These are phyloP conservation scores for Moesziomyces antarcticus DNA, from an alignment of 1,284 basidiomycete genomes.

Conservation along the genomic window DNA sequence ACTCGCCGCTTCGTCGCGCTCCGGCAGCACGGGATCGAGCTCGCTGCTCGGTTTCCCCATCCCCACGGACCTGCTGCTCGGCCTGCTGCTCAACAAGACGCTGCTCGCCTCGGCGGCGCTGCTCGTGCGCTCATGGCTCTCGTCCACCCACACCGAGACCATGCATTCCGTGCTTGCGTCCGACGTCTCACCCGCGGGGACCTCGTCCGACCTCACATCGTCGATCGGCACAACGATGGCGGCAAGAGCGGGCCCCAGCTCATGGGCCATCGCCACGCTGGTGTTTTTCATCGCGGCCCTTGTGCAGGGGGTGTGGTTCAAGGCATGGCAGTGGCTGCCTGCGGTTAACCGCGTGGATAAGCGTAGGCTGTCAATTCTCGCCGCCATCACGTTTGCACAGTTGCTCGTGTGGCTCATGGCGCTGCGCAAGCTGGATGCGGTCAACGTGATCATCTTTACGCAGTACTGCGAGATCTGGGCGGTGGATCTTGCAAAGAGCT, in stretches of 20 bases:
- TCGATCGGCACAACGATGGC: background rate
- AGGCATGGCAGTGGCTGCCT: conserved; percentile 61
- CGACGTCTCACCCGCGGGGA: background rate
- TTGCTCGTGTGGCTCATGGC: conserved; percentile 63
- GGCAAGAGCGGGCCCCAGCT: conserved; percentile 20
- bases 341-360: conserved; percentile 42
- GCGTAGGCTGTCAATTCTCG: conserved; percentile 47
- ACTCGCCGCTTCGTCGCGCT: conserved; percentile 7
- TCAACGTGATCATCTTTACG: conserved; percentile 63
- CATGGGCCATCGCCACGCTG: conserved; percentile 61
- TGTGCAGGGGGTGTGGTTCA: conserved; percentile 52
- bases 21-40: background rate
- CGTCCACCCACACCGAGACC: conserved; percentile 51
- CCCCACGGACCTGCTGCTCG: conserved; percentile 63
- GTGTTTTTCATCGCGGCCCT: conserved; percentile 54
- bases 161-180: conserved; percentile 15
- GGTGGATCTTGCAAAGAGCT: conserved; percentile 51
- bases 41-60: conserved; percentile 50
- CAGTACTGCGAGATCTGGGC: conserved; percentile 67
- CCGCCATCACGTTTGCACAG: conserved; percentile 49
- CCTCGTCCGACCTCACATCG: background rate
- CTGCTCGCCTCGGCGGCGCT: conserved; percentile 63
- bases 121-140: conserved; percentile 63
- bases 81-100: conserved; percentile 63
- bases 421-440: conserved; percentile 56